These are phyloP conservation scores for Malus hybrid DNA, from an alignment of 331 rosid species.

Conservation along the genomic window DNA sequence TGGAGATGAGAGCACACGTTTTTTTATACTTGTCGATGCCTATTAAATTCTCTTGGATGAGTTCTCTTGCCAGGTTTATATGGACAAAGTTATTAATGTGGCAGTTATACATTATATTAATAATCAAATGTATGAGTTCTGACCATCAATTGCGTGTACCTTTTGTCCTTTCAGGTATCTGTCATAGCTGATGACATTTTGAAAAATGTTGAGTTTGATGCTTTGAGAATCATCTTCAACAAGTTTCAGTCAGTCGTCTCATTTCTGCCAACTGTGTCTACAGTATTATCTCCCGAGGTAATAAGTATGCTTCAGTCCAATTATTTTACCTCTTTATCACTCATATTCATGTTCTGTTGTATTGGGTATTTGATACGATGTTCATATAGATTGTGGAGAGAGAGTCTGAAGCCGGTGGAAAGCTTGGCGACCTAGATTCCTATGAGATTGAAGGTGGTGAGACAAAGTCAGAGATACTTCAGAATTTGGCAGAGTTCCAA, in stretches of 20 bases:
- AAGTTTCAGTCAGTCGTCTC: conserved; percentile 80
- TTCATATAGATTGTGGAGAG: conserved; percentile 60
- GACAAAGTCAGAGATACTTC: conserved; percentile 86
- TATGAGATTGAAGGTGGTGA: conserved; percentile 99
- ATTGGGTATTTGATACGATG: background rate
- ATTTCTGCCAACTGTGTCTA: conserved; percentile 68
- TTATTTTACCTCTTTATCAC: background rate
- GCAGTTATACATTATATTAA: background rate
- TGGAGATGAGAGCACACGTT: background rate
- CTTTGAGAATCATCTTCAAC: conserved; percentile 73
- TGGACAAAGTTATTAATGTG: background rate
- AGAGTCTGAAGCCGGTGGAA: conserved; percentile 87
- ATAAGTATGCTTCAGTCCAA: background rate
- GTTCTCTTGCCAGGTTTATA: background rate
- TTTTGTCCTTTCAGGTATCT: conserved; percentile 59
- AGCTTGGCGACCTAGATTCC: conserved; percentile 72
- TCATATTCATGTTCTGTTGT: background rate
- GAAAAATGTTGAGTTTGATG: conserved; percentile 91
- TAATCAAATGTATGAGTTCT: background rate
- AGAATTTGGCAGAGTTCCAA: conserved; percentile 91
- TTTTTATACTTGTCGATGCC: background rate
- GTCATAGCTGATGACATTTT: conserved; percentile 88
- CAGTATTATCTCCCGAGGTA: conserved; percentile 90
- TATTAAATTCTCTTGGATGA: background rate
- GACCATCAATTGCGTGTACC: background rate